These are phyloP conservation scores for Botrytis pseudocinerea DNA, from an alignment of 2,329 filamentous ascomycete genomes.

Conservation along the genomic window DNA sequence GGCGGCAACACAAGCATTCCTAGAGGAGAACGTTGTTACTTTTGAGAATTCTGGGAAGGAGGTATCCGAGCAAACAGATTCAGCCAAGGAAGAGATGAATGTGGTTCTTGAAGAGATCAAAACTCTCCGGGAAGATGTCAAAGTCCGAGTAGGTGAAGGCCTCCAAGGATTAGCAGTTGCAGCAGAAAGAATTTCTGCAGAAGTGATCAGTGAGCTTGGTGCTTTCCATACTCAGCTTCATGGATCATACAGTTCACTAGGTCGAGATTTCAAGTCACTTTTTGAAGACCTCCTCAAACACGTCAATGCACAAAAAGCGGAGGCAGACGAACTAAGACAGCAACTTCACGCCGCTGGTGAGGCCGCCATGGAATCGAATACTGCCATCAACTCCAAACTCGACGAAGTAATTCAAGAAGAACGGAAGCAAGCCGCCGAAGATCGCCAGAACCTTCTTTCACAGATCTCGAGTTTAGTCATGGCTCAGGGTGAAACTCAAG, in stretches of 20 bases:
- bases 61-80: constrained; percentile 65
- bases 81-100: constrained; percentile 83
- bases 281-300: constrained; percentile 80
- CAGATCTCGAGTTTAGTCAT: constrained; percentile 80
- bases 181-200: constrained; percentile 84
- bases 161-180: constrained; percentile 79
- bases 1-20: constrained; percentile 65
- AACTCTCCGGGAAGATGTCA: constrained; percentile 83
- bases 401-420: constrained; percentile 75
- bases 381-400: constrained; percentile 64
- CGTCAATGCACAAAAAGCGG: constrained; percentile 72
- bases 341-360: constrained; percentile 72
- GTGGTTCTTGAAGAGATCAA: constrained; percentile 90
- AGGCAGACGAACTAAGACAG: constrained; percentile 70
- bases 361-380: constrained; percentile 67
- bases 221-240: constrained; percentile 84
- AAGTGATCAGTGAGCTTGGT: constrained; percentile 81
- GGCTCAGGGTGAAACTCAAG: constrained; percentile 71
- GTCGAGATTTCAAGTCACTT: constrained; percentile 79
- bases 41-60: constrained; percentile 69
- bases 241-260: constrained; percentile 77
- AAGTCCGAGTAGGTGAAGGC: constrained; percentile 80
- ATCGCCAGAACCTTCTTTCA: constrained; percentile 70
- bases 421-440: constrained; percentile 67
- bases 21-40: constrained; percentile 66